These are phyloP conservation scores for Trematosphaeria pertusa DNA, from an alignment of 2,329 filamentous ascomycete genomes.

Conservation along the genomic window DNA sequence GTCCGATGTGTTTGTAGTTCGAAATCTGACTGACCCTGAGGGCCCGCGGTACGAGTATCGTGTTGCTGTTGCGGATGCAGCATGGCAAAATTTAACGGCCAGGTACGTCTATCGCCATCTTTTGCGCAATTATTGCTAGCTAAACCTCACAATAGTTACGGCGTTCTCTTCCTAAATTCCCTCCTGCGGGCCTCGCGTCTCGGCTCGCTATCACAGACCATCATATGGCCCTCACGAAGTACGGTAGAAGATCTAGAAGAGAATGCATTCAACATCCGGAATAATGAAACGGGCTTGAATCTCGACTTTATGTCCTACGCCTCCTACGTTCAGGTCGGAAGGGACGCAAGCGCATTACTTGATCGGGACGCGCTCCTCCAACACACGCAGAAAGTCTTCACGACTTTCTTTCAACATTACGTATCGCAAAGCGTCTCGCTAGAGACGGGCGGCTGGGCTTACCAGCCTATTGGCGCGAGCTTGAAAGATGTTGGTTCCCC, in stretches of 20 bases:
- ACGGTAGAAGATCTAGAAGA: slow-evolving; percentile 8
- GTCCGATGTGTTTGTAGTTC: slow-evolving; percentile 14
- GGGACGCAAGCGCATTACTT: slow-evolving; percentile 26
- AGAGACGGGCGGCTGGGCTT: slow-evolving; percentile 29
- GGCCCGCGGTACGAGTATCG: no score
- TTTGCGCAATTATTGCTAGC: not conserved
- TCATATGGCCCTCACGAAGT: not conserved
- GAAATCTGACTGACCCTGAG: slow-evolving; percentile 7
- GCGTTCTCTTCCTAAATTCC: slow-evolving; percentile 16
- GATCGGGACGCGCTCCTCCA: slow-evolving; percentile 16
- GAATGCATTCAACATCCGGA: slow-evolving; percentile 33
- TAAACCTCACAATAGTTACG: slow-evolving; percentile 13
- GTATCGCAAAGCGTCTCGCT: slow-evolving; percentile 26
- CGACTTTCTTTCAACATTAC: slow-evolving; percentile 42
- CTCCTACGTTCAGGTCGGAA: slow-evolving; percentile 28
- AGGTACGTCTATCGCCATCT: slow-evolving; percentile 6
- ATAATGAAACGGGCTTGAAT: slow-evolving; percentile 28
- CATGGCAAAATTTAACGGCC: slow-evolving; percentile 13
- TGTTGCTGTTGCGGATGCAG: no score
- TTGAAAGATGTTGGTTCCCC: slow-evolving; percentile 12
- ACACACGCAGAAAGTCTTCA: slow-evolving; percentile 28
- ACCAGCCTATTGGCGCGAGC: slow-evolving; percentile 31
- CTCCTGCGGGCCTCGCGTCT: slow-evolving; percentile 15
- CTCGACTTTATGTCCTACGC: slow-evolving; percentile 39
- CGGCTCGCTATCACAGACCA: not conserved